Evolutionary conservation across 495 filamentous ascomycete species (phyloP), one percentile per base, ranked within the genome.

Genomic region (Penicillium atrosanguineum): DNA sequence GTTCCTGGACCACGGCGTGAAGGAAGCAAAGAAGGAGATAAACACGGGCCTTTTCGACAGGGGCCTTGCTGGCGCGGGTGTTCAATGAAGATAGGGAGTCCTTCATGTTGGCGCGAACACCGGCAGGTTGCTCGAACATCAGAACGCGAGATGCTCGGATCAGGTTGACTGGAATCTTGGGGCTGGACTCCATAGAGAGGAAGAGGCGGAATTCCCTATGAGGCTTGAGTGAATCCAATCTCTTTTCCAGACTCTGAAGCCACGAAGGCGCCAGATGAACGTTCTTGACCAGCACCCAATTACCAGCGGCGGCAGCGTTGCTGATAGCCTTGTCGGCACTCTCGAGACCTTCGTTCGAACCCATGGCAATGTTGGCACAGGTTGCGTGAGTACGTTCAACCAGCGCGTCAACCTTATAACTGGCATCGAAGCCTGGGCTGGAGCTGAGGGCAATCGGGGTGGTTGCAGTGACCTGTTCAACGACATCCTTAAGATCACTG

Each of bases 271-370:
- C 91, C 52, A 99, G 82, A 69, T 99, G 94, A 29, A 99, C 94
- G 77, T 99, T 99, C 83, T 99, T 99, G 77, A 99, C 83, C 6
- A 97, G 79, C 18, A 99, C 95, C 94, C 94, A 99, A 29, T 85
- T 91, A 52, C 94, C 94, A 4, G 87, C 87, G 46, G 92, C 88
- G 7, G 95, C 93, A 15, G 94, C 94, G 65, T 90, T 92, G 77
- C 82, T 87, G 64, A 99, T 90, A 20, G 94, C 94, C 69, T 96
- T 95, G 74, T 97, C 95, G 28, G 94, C 94, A 50, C 84, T 93
- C 55, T 91, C 84, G 14, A 92, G 76, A 64, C 91, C 89, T 75
- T 99, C 94, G 59, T 90, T 94, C 16, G 94, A 97, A 60, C 94
- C 94, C 94, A 99, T 99, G 59, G 94, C 94, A 66, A 97, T 96